Base-by-base conservation (phyloP, 2,329 filamentous ascomycete species). In the Fusarium luffae region DNA sequence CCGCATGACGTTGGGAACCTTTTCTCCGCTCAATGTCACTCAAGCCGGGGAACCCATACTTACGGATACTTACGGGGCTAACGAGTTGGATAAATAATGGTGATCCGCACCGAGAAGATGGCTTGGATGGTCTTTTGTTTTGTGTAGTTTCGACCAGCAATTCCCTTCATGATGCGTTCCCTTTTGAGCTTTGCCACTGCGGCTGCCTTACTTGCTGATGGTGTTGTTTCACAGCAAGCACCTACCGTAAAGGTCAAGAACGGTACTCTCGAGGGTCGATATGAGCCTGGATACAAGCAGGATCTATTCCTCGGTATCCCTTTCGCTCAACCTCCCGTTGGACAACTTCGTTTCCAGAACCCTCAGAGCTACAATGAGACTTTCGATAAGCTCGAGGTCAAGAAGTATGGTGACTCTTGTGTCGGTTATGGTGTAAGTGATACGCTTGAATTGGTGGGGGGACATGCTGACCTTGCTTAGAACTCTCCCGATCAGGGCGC, bases 351-450 rank as follows among this genome's bases (percentile, higher is more conserved):
- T 16, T 65, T 71, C 30, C 65, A 71, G 32, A 71, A 71, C 25
- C 68, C 68, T 0, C 65, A 63, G 11, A 56, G 47, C 3, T 37
- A 66, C 32, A 69, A 71, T 9, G 43, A 55, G n/a, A 71, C 60
- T 5, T 74, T 70, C 13, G 40, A 66, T 1, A 52, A 50, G 5
- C 65, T 50, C 6, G 69, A 63, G n/a, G 71, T 69, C 0, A 74
- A 67, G 5, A 59, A 74, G 28, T 74, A 74, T 57, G 71, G 71
- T 4, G 71, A 70, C 11, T 74, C 71, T 44, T 74, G 71, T n/a
- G 71, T 74, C 3, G 71, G 71, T 11, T 74, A 74, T 48, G 71
- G 71, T 30, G 71, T 74, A 28, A 28, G 71, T 56, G 5, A 9
- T 5, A 5, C 21, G 21, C 5, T 23, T 23, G 21, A 23, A 23